Percentiles rank a stretch among this genome's conserved stretches.
phyloP scores from a whole-genome alignment of 148 eudicot genomes.

The Vaccinium darrowii region DNA sequence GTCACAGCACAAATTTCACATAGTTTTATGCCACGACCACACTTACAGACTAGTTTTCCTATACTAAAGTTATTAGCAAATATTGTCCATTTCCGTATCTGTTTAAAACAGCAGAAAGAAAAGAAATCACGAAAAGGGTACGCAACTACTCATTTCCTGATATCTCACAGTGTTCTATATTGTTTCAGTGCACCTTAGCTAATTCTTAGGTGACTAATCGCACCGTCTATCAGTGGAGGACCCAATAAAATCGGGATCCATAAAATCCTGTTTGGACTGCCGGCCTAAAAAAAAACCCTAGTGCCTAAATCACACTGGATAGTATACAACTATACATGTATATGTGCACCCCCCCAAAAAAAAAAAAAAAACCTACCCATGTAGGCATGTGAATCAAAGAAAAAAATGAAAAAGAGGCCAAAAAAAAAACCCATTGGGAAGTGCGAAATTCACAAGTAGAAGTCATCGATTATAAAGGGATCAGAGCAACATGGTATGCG shows the following conservation, averaged over 20 bases:
- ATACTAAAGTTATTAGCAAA: neutral
- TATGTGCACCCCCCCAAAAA: too few relatives aligned
- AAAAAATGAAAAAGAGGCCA: neutral
- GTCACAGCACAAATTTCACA: neutral
- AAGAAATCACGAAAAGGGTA: neutral
- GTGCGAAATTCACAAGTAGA: constrained; percentile 5
- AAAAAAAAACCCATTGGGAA: neutral
- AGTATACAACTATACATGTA: too few relatives aligned
- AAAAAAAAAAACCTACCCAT: neutral
- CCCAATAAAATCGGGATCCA: neutral
- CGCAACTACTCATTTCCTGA: neutral
- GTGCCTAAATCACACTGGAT: too few relatives aligned
- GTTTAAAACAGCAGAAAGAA: neutral
- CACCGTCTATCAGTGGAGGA: too few relatives aligned
- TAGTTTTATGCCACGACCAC: neutral
- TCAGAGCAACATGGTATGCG: constrained; percentile 10
- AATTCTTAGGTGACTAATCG: too few relatives aligned
- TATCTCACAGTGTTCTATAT: neutral
- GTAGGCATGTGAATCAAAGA: neutral
- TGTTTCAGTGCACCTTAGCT: neutral
- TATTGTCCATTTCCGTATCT: neutral
- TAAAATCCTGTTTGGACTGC: too few relatives aligned
- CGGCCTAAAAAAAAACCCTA: too few relatives aligned
- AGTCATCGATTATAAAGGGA: neutral
- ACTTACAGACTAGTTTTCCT: neutral